These are phyloP conservation scores for Pulveroboletus sp. DNA, from an alignment of 768 basidiomycete species.

Conservation along the genomic window DNA sequence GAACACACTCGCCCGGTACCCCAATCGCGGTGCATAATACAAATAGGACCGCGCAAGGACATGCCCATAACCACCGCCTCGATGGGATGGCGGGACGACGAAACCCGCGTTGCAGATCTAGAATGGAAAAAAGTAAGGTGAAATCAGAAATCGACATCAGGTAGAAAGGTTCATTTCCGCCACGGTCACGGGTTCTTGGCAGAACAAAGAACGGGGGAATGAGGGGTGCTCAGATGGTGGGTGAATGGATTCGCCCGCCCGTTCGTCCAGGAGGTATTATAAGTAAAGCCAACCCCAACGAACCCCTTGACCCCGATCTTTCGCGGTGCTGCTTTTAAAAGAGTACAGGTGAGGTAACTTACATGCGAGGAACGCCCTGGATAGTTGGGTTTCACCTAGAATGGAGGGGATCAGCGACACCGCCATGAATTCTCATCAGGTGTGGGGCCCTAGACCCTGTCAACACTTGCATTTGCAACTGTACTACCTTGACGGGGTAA, in stretches of 20 bases:
- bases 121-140: neutral
- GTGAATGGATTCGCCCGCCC: neutral
- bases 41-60: conserved; percentile 77
- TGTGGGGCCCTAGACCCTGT: conserved; percentile 2
- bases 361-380: conserved; percentile 89
- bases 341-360: conserved; percentile 30
- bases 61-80: conserved; percentile 66
- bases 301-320: neutral
- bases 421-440: neutral
- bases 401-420: conserved; percentile 6
- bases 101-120: conserved; percentile 92
- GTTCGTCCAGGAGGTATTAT: too few relatives aligned
- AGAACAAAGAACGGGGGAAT: too few relatives aligned
- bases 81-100: conserved; percentile 62
- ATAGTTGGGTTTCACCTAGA: conserved; percentile 81
- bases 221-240: neutral
- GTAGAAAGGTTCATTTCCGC: conserved; percentile 7
- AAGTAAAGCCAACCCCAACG: neutral
- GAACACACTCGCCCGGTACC: conserved; percentile 80
- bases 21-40: conserved; percentile 75
- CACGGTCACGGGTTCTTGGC: neutral
- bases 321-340: neutral
- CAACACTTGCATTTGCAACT: neutral
- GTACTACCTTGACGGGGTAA: neutral
- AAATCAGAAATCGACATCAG: neutral